Base-by-base conservation (phyloP, 2,329 filamentous ascomycete genomes). In the Sporothrix protearum region DNA sequence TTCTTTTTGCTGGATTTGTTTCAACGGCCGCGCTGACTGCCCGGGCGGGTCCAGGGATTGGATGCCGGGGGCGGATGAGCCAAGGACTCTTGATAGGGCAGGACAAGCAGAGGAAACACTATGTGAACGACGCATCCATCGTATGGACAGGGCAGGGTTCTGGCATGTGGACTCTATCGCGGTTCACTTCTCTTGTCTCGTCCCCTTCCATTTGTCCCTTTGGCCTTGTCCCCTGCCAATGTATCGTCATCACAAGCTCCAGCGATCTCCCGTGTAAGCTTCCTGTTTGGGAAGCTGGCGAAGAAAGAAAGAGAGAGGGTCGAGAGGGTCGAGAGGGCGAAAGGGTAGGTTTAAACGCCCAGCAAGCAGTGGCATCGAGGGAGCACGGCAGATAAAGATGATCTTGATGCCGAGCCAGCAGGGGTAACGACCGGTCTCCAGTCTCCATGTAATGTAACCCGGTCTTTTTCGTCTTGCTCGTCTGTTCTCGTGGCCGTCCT, bases 261-360 rank as follows among this genome's bases (percentile, higher is more conserved):
- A 57, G 51, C 16, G 67, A 69, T 69, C 67, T 69, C 51, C 51
- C 67, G 67, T 57, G 67, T 57, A 57, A 59, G 67, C 36, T 69
- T 45, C 67, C 67, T 30, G 0, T 47, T 47, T 28, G 14, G 51
- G 51, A 69, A 68, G 49, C 28, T 25, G 33, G n/a, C 49, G 33
- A 36, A 53, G 47, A 19, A 61, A 42, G 25, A 22, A 67, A 12
- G 16, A 7, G 33, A 49, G 33, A 57, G n/a, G 42, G 16, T 3
- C 25, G 14, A 14, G 22, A 39, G 28, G 22, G 8, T 45, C 33
- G 12, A 19, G 47, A 28, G 6, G 0, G 33, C 8, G 10, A 49
- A 22, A 66, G 2, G 42, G 42, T 16, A 49, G 39, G 3, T 10
- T 19, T 22, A 25, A 14, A 30, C 22, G 61, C 61, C 39, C 22